Evolutionary conservation across 805 yeast genomes (phyloP), one percentile per base, ranked within the genome.

Genomic region (Wickerhamiella hasegawae): DNA sequence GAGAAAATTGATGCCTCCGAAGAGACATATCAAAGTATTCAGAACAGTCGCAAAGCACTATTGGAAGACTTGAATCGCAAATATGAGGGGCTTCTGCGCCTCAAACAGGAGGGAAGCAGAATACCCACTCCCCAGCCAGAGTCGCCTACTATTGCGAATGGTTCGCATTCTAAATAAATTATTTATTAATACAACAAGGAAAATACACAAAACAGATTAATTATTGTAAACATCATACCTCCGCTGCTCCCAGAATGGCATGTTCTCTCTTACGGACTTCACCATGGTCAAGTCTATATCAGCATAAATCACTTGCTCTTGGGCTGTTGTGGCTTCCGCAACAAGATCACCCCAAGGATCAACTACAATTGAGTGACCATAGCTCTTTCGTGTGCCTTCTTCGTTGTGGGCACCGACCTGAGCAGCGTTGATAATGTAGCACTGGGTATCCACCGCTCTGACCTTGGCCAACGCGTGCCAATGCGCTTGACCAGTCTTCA

Each of bases 301-400:
- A 4, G 82, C 83, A 47, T 69, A 75, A 40, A 80, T 72, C 46
- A 76, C 81, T 54, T 82, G 93, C 18, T 68, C 79, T 41, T 73
- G 80, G 6, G 78, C 85, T 0, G 82, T 79, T 47, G 76, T 81
- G 17, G 81, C 84, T 50, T 80, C 87, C 5, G 72, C 76, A 3
- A 87, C 40, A 2, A 83, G 63, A 0, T 70, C 64, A 0, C 97
- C 98, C 83, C 93, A 81, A 0, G 98, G 97, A 45, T 80, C 87
- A n/a, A 87, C 68, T 4, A 84, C 73, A 42, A 84, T 61, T 0
- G 93, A 68, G 48, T 83, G 87, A 1, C 98, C 98, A 58, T 74
- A 87, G 41, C 94, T 79, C 38, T 70, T 66, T 38, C 97, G 61
- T 4, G 92, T 92, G 15, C 59, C 59, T 33, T 46, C 55, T 0